Evolutionary conservation across 148 eudicot species (phyloP), one percentile per base, ranked within the genome.

Genomic region (Arctostaphylos glauca): DNA sequence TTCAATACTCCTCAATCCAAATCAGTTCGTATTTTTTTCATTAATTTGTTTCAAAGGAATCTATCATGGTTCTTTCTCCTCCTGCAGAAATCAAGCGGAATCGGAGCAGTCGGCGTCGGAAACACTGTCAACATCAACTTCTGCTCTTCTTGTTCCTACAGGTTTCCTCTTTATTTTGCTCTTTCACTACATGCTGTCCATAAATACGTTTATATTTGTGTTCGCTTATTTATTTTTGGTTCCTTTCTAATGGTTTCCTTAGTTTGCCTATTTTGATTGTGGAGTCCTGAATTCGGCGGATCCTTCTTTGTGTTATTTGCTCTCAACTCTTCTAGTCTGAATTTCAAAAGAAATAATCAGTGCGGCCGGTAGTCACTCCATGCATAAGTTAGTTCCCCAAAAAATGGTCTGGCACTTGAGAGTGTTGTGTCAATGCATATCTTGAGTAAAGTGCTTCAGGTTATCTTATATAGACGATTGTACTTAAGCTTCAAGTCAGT

Each of bases 121-220:
- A 90, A 91, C 81, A 89, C 93, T 5, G 89, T 93, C 74, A 84
- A 72, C 55, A 93, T 93, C 82, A 92, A 93, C 80, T 93, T 90
- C 81, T 93, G 96, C 66, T 52, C 94, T n/a, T 93, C 96, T 82
- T 91, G 96, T 78, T 93, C 96, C 72, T 93, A 87, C 93, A 93
- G 82, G 94, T 90, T 66, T 62, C 31, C 9, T 64, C 4, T 16
- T 8, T 31, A 31, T 23, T 43, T 43, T 2, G 9, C 19, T 64
- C 68, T 13, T 8, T 12, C 72, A 16, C 49, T 58, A n/a, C 21
- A 14, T 7, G 13, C 2, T 14, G 62, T 21, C n/a, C 56, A 48
- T n/a, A 4, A 64, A 64, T 3, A 12, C 9, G 70, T 9, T 19
- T 6, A 5, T 52, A 9, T n/a, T 64, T 38, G 31, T 25, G 23